Percentiles rank a stretch among this genome's conserved stretches.
Evolutionary conservation across 2,329 filamentous ascomycete species (phyloP).

Genomic region (Falciphora oryzae): DNA sequence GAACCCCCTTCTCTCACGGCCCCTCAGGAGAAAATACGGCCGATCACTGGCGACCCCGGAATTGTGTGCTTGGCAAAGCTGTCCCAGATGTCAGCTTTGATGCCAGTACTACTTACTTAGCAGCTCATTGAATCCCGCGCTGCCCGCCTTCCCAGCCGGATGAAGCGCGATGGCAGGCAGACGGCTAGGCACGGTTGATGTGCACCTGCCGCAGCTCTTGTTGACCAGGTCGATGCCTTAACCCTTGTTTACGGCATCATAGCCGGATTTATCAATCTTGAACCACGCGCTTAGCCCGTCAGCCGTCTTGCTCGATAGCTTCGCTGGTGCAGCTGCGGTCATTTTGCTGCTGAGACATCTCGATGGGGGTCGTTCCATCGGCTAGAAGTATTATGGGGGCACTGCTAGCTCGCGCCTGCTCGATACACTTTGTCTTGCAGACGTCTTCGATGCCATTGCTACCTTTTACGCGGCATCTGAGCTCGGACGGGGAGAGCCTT

Average conservation of each 20-base stretch:
- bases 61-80: slow-evolving; percentile 30
- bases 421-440: slow-evolving; percentile 17
- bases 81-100: slow-evolving; percentile 40
- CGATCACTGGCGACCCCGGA: slow-evolving; percentile 30
- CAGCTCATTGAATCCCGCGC: no score
- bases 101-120: slow-evolving; percentile 33
- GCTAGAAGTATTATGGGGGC: slow-evolving; percentile 17
- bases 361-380: slow-evolving; percentile 40
- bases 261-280: slow-evolving; percentile 46
- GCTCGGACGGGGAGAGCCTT: not conserved
- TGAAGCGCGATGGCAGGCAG: no score
- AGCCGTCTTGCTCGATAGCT: slow-evolving; percentile 44
- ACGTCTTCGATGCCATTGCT: slow-evolving; percentile 25
- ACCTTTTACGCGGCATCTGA: slow-evolving; percentile 12
- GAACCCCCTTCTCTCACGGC: not conserved
- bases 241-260: slow-evolving; percentile 37
- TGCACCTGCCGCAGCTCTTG: slow-evolving; percentile 26
- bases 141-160: no score
- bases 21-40: slow-evolving; percentile 1
- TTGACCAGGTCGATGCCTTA: slow-evolving; percentile 30
- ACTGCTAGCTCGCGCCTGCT: not conserved
- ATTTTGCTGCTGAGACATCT: slow-evolving; percentile 41
- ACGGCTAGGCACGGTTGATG: no score
- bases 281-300: slow-evolving; percentile 39
- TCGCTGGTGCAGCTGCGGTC: slow-evolving; percentile 40